These are phyloP conservation scores for Paracoccidioides brasiliensis DNA, from an alignment of 2,329 filamentous ascomycete genomes.

Conservation along the genomic window DNA sequence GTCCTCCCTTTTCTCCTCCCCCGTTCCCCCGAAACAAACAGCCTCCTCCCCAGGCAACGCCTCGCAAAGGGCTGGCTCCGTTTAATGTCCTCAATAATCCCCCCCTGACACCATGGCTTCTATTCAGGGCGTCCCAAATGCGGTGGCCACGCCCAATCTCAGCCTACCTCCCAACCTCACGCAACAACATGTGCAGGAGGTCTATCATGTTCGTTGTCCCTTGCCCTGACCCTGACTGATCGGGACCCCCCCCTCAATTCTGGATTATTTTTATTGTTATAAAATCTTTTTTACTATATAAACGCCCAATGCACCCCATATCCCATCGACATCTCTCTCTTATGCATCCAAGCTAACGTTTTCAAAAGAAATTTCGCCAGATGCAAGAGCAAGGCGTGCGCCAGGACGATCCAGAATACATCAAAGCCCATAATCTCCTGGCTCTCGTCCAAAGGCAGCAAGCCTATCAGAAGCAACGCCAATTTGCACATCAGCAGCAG, in stretches of 20 bases:
- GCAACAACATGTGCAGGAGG: slow-evolving; percentile 64
- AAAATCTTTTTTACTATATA: not conserved
- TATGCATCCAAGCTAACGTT: slow-evolving; percentile 23
- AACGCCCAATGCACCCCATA: not conserved
- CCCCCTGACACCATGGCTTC: slow-evolving; percentile 53
- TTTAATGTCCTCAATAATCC: not conserved
- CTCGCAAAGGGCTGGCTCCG: not conserved
- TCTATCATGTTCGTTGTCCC: slow-evolving; percentile 37
- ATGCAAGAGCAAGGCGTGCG: slow-evolving; percentile 80
- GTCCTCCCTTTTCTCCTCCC: no score
- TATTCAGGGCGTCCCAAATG: slow-evolving; percentile 57
- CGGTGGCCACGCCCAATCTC: slow-evolving; percentile 53
- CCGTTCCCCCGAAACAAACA: not conserved
- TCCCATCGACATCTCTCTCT: not conserved
- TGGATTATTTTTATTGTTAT: not conserved
- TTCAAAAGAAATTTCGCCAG: slow-evolving; percentile 63
- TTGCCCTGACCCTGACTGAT: not conserved
- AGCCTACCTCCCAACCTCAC: slow-evolving; percentile 55
- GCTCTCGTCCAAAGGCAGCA: slow-evolving; percentile 53
- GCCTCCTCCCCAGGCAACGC: slow-evolving; percentile 1
- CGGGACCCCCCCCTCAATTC: slow-evolving; percentile 2
- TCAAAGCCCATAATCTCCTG: slow-evolving; percentile 68
- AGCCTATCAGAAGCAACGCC: slow-evolving; percentile 44
- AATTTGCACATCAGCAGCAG: slow-evolving; percentile 33
- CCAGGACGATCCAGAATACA: slow-evolving; percentile 70